These are phyloP conservation scores for Aspergillus sp. DNA, from an alignment of 2,329 filamentous ascomycete genomes.

Conservation along the genomic window DNA sequence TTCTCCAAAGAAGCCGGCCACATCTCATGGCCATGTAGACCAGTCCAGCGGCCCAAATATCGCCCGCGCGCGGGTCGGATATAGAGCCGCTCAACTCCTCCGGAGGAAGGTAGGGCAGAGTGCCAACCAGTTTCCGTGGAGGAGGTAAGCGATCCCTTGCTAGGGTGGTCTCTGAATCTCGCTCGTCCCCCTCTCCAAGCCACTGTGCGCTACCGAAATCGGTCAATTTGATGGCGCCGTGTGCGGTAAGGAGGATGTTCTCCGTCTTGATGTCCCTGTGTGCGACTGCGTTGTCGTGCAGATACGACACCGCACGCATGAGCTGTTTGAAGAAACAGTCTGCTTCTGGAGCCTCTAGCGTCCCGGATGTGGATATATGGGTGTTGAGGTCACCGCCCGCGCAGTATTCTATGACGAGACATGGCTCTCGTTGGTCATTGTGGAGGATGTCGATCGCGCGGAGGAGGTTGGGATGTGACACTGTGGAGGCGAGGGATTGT, in stretches of 20 bases:
- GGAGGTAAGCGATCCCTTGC: not conserved
- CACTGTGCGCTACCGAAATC: conserved; percentile 69
- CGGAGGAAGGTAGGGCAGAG: conserved; percentile 81
- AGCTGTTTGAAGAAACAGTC: conserved; percentile 82
- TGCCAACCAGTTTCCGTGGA: conserved; percentile 51
- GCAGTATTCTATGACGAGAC: conserved; percentile 49
- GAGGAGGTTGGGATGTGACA: conserved; percentile 29
- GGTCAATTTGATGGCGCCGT: conserved; percentile 83
- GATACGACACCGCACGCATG: conserved; percentile 48
- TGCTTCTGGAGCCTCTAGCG: conserved; percentile 78
- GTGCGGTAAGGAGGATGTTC: conserved; percentile 80
- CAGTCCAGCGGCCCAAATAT: conserved; percentile 31
- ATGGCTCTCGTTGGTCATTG: conserved; percentile 27
- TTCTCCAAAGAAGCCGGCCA: conserved; percentile 26
- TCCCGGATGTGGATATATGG: conserved; percentile 72
- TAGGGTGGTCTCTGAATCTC: conserved; percentile 4
- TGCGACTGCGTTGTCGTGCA: conserved; percentile 81
- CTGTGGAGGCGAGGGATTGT: conserved; percentile 15
- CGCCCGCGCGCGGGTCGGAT: conserved; percentile 13
- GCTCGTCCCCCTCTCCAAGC: conserved; percentile 2
- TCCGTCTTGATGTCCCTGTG: conserved; percentile 94
- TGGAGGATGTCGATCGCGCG: conserved; percentile 24
- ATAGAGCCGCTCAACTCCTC: conserved; percentile 47
- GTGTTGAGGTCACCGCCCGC: conserved; percentile 84
- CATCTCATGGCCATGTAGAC: conserved; percentile 28